phyloP scores from a whole-genome alignment of 306 rosid species.

The Oxytropis ochrocephala region DNA sequence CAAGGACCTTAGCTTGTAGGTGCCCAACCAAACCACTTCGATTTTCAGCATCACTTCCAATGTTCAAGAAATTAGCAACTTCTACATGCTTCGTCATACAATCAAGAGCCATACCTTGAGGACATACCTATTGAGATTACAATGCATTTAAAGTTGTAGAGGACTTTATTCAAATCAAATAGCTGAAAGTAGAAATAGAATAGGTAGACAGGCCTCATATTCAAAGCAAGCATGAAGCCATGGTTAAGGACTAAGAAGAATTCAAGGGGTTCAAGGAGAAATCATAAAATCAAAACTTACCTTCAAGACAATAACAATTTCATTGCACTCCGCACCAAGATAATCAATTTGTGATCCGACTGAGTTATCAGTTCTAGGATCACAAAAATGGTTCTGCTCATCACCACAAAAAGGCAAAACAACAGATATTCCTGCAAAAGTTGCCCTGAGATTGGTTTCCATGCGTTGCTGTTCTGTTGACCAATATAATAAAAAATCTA shows the following conservation, averaged over 20 bases:
- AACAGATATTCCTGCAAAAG: conserved; percentile 76
- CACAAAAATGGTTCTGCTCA: conserved; percentile 26
- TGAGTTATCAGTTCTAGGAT: conserved; percentile 21
- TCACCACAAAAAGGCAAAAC: conserved; percentile 58
- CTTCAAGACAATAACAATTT: conserved; percentile 52
- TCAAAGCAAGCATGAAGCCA: conserved; percentile 16
- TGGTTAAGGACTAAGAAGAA: conserved; percentile 1
- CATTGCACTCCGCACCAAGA: conserved; percentile 62
- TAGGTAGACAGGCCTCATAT: not conserved
- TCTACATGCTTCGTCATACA: conserved; percentile 56
- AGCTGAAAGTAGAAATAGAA: conserved; percentile 11
- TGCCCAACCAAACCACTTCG: conserved; percentile 36
- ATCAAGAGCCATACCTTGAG: conserved; percentile 49
- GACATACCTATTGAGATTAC: conserved; percentile 53
- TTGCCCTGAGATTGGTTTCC: conserved; percentile 80
- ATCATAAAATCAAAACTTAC: conserved; percentile 36
- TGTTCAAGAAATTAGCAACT: conserved; percentile 48
- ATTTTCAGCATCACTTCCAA: conserved; percentile 32
- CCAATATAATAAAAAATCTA: conserved; percentile 11
- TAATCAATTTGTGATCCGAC: conserved; percentile 36
- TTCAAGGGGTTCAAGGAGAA: not conserved
- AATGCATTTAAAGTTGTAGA: conserved; percentile 29
- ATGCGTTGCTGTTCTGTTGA: conserved; percentile 74
- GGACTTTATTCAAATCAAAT: conserved; percentile 19
- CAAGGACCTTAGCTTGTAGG: conserved; percentile 62